These are phyloP conservation scores for Triticum urartu DNA, from an alignment of 176 grass and related monocot genomes.

Conservation along the genomic window DNA sequence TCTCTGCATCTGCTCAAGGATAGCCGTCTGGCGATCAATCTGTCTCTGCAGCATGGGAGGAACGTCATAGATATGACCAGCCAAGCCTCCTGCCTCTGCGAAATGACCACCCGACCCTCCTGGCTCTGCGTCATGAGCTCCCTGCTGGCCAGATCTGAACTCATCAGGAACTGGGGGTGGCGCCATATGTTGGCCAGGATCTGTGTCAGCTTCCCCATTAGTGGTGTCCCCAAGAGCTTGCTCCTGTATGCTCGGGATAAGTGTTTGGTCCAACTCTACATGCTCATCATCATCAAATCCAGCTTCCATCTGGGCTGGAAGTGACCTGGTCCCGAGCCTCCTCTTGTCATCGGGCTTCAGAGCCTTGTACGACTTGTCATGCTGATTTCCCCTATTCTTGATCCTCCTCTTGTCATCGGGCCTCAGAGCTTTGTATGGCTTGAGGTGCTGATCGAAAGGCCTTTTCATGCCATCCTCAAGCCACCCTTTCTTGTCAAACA, in stretches of 20 bases:
- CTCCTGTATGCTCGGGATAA: not conserved
- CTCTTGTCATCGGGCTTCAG: not conserved
- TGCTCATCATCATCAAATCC: not conserved
- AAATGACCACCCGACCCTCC: not conserved
- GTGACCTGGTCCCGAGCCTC: not conserved
- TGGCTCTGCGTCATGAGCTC: not conserved
- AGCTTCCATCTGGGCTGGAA: not conserved
- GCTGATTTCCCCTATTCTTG: not conserved
- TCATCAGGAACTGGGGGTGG: not conserved
- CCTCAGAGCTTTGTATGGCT: not conserved
- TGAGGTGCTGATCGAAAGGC: not conserved
- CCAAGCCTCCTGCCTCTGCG: not conserved
- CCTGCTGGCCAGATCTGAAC: not conserved
- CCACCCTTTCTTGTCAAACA: slow-evolving; percentile 4
- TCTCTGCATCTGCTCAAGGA: not conserved
- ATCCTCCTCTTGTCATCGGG: not conserved
- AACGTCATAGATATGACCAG: not conserved
- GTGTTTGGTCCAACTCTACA: not conserved
- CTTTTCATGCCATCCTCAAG: not conserved
- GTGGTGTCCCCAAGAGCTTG: not conserved
- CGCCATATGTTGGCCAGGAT: not conserved
- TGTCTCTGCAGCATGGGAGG: not conserved
- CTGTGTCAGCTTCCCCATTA: not conserved
- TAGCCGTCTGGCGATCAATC: not conserved
- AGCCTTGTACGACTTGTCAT: not conserved